These are phyloP conservation scores for Cordyceps militaris DNA, from an alignment of 2,329 filamentous ascomycete genomes.

Conservation along the genomic window DNA sequence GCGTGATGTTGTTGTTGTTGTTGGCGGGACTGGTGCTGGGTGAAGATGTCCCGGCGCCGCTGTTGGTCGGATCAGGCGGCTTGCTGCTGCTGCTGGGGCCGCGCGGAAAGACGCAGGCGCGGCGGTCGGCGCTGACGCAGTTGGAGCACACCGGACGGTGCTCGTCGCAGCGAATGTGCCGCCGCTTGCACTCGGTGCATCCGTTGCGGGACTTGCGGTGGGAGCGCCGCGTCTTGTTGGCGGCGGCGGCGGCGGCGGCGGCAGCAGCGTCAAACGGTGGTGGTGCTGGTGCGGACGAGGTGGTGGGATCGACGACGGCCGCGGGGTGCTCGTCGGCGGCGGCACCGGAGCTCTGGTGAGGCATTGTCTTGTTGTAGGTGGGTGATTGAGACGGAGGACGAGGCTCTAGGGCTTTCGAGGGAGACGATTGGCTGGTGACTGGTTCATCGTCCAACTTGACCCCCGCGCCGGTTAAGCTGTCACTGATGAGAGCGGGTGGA, in stretches of 20 bases:
- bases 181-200: conserved; percentile 33
- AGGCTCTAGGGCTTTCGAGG: background rate
- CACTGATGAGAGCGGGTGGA: no score
- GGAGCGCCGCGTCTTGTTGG: conserved; percentile 28
- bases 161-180: conserved; percentile 39
- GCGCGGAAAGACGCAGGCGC: conserved; percentile 29
- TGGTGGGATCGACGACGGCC: background rate
- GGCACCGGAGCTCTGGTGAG: background rate
- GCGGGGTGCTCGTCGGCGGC: background rate
- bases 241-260: conserved; percentile 8
- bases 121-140: conserved; percentile 31
- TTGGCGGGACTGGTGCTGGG: conserved; percentile 1
- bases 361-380: background rate
- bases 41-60: background rate
- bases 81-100: conserved; percentile 1
- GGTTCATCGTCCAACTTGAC: no score
- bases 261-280: background rate
- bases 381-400: background rate
- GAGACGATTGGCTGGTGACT: no score
- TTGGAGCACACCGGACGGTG: conserved; percentile 33
- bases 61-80: background rate
- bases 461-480: no score
- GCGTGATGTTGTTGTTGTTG: background rate
- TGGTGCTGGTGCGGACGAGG: background rate
- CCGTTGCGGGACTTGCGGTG: conserved; percentile 36